Evolutionary conservation across 371 early-diverging fungal genomes (phyloP).

Genomic region (Mucor lusitanicus): DNA sequence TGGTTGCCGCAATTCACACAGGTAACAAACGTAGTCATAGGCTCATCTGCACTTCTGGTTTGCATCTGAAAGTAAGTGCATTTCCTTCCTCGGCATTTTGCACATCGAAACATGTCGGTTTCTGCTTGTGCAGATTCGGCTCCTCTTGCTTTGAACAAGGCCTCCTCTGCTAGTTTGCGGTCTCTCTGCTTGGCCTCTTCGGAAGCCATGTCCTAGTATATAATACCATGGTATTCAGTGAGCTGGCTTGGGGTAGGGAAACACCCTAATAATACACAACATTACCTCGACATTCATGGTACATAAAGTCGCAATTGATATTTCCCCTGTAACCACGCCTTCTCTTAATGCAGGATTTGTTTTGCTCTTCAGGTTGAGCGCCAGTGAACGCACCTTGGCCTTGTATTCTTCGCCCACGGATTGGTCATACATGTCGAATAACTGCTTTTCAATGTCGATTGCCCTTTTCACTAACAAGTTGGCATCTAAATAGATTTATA

Average conservation of each 20-base stretch:
- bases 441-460: constrained; percentile 63
- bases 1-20: constrained; percentile 81
- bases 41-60: constrained; percentile 96
- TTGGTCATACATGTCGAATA: constrained; percentile 52
- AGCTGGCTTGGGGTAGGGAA: too few species aligned
- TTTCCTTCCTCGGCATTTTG: constrained; percentile 88
- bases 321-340: constrained; percentile 69
- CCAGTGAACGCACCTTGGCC: constrained; percentile 75
- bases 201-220: constrained; percentile 73
- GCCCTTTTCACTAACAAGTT: constrained; percentile 65
- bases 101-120: constrained; percentile 94
- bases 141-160: constrained; percentile 77
- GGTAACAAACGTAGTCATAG: constrained; percentile 95
- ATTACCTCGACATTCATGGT: constrained; percentile 77
- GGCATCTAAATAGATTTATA: constrained; percentile 45
- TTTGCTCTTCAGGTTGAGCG: constrained; percentile 80
- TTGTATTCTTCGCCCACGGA: constrained; percentile 67
- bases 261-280: too few species aligned
- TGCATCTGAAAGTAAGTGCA: constrained; percentile 95
- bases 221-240: too few species aligned
- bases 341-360: constrained; percentile 79
- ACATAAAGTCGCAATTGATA: constrained; percentile 66
- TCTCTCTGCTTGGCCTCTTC: constrained; percentile 76
- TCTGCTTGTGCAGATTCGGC: constrained; percentile 80
- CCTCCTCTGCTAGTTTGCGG: constrained; percentile 68